These are phyloP conservation scores for Cyclotella choctawhatcheeana DNA, from an alignment of 108 stramenopile species.

Conservation along the genomic window DNA sequence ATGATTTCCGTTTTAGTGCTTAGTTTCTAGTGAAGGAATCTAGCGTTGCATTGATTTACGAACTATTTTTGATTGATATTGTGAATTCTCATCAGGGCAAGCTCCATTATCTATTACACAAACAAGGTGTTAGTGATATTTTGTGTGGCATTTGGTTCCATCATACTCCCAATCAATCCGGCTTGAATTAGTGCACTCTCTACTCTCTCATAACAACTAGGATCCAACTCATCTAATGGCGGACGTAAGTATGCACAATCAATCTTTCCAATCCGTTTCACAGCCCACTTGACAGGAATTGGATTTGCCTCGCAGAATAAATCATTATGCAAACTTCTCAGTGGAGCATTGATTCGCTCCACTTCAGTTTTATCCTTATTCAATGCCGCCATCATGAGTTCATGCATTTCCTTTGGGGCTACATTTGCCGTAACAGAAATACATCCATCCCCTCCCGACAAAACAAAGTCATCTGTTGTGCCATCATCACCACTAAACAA, in stretches of 20 bases:
- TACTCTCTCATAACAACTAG: constrained; percentile 28
- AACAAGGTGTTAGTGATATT: no score
- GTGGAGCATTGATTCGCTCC: constrained; percentile 58
- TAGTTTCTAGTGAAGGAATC: no score
- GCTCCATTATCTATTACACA: not conserved
- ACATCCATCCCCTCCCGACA: constrained; percentile 73
- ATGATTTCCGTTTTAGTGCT: no score
- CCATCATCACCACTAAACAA: constrained; percentile 80
- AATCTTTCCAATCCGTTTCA: constrained; percentile 54
- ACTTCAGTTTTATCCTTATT: constrained; percentile 46
- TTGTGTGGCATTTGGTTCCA: no score
- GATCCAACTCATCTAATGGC: constrained; percentile 50
- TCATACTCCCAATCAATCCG: constrained; percentile 21
- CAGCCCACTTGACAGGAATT: constrained; percentile 67
- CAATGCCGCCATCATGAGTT: constrained; percentile 60
- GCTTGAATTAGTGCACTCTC: constrained; percentile 40
- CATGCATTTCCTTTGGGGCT: constrained; percentile 59
- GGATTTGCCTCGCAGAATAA: constrained; percentile 77
- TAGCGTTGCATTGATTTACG: no score
- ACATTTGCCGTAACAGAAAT: constrained; percentile 79
- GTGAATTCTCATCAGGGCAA: no score
- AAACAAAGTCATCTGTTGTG: constrained; percentile 65
- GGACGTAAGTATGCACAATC: constrained; percentile 48
- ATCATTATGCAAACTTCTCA: constrained; percentile 59
- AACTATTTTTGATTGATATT: no score